A percentile compares a stretch with the other conserved stretches of the same genome.
These are phyloP conservation scores for Thamnidium elegans DNA, from an alignment of 192 early-diverging fungal species.

Conservation along the genomic window DNA sequence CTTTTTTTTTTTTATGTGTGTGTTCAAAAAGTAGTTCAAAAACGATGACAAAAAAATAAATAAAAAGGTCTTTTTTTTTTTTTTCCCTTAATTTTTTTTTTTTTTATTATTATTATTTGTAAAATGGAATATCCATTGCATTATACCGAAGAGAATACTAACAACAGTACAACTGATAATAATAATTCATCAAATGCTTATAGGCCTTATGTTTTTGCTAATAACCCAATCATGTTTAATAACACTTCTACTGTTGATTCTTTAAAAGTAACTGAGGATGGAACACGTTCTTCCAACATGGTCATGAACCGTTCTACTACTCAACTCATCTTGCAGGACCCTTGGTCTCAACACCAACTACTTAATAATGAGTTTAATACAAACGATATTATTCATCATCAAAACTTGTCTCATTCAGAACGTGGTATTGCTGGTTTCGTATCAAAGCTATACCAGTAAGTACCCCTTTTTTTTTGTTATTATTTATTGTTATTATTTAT, in stretches of 20 bases:
- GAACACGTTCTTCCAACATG: not conserved
- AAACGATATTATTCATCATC: not conserved
- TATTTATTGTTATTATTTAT: not conserved
- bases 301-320: not conserved
- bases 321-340: not conserved
- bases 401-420: slow-evolving; percentile 7
- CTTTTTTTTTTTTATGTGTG: too few relatives aligned
- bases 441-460: slow-evolving; percentile 38
- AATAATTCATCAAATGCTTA: not conserved
- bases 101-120: not conserved
- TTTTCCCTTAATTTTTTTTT: too few relatives aligned
- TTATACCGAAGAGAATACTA: not conserved
- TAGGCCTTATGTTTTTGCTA: not conserved
- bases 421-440: slow-evolving; percentile 38
- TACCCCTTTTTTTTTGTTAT: not conserved
- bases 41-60: too few relatives aligned
- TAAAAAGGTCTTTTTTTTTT: too few relatives aligned
- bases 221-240: not conserved
- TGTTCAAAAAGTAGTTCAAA: too few relatives aligned
- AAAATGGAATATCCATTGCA: not conserved
- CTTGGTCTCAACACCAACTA: too few relatives aligned
- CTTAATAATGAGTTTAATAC: not conserved
- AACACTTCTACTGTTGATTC: not conserved
- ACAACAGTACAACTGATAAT: not conserved
- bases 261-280: not conserved